Evolutionary conservation across 805 yeast genomes (phyloP).

Genomic region (Saturnispora mendoncae): DNA sequence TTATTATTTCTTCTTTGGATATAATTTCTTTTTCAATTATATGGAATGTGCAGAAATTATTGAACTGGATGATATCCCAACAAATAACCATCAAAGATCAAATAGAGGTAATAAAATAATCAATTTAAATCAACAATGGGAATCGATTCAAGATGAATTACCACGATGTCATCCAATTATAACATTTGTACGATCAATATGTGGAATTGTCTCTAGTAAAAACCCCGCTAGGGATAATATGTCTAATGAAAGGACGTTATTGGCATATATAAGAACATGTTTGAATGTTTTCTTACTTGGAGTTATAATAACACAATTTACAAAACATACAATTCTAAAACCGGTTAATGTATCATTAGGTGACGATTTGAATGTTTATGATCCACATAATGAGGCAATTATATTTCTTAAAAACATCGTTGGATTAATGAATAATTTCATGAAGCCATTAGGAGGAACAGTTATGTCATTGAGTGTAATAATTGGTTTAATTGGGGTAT

Average conservation of each 20-base stretch:
- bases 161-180: background rate
- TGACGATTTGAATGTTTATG: background rate
- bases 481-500: background rate
- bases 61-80: background rate
- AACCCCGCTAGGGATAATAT: slow-evolving; percentile 44
- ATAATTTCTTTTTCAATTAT: too few relatives aligned
- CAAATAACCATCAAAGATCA: background rate
- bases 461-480: slow-evolving; percentile 4
- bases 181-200: background rate
- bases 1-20: too few relatives aligned
- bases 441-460: slow-evolving; percentile 6
- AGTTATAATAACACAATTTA: slow-evolving; percentile 44
- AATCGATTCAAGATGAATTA: background rate
- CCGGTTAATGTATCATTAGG: slow-evolving; percentile 11
- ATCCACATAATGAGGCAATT: background rate
- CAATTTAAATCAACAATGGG: background rate
- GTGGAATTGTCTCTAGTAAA: slow-evolving; percentile 4
- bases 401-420: background rate
- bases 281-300: slow-evolving; percentile 45
- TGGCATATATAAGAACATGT: slow-evolving; percentile 54
- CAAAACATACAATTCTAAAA: slow-evolving; percentile 28
- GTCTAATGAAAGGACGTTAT: slow-evolving; percentile 54
- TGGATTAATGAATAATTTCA: background rate
- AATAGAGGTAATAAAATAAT: background rate
- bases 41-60: background rate